Evolutionary conservation across 352 stramenopile species (phyloP), one percentile per base, ranked within the genome.

Genomic region (Globisporangium camurandrum): DNA sequence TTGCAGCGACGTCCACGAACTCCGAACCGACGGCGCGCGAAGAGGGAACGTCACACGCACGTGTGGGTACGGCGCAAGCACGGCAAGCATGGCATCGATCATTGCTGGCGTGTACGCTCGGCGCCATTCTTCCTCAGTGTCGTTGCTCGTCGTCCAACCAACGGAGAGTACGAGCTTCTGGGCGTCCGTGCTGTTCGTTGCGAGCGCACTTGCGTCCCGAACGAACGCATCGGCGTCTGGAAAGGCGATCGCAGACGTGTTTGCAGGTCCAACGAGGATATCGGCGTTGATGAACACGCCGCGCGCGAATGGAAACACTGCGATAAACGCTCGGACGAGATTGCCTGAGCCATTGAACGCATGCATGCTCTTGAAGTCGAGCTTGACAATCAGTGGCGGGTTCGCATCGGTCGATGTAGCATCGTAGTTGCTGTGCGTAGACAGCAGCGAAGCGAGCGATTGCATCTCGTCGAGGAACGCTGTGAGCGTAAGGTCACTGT

Each of bases 151-250:
- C 1, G 77, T 88, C 77, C 77, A 88, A 2, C 77, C 77, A 0
- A 88, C 66, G 1, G 77, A 88, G 4, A 88, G 62, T 42, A 88
- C 77, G 33, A 86, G 59, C 61, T 86, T 88, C 46, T 84, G 53
- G 4, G 64, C 45, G 44, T 84, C 67, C 26, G 55, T 54, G 20
- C 77, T 59, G 3, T 39, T 45, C 0, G 38, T 60, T 0, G 61
- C 58, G 4, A 88, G 55, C 9, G 66, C 63, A 39, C 61, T 49
- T 0, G 73, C 69, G 11, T 62, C 39, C 12, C 64, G 36, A 27
- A 88, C 63, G 36, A 88, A 88, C 36, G 52, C 65, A 9, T 22
- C 23, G 0, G 71, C 71, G 9, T 81, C 56, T 19, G 26, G n/a
- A 54, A 86, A 86, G 0, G 58, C 52, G 6, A 84, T 52, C 4